Evolutionary conservation across 73 alveolate species (phyloP).

Genomic region (Uronychia binucleata): DNA sequence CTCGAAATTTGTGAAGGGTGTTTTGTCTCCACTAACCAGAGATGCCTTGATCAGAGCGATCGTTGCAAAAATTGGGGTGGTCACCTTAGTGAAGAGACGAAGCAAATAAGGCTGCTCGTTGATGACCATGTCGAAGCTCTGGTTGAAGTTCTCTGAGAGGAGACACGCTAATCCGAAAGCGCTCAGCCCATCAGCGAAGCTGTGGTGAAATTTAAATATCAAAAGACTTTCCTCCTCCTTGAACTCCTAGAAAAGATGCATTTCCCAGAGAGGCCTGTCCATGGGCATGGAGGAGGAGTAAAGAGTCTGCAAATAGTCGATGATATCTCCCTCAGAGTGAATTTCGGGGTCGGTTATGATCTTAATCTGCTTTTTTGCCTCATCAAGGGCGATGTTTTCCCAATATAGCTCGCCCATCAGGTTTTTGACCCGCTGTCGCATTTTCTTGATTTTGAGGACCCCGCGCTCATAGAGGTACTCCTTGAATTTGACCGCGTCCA

Average conservation of each 20-base stretch:
- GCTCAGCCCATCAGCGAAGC: not conserved
- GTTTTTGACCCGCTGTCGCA: not conserved
- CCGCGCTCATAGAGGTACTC: not conserved
- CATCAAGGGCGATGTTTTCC: not conserved
- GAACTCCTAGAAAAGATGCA: not conserved
- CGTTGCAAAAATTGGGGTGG: not conserved
- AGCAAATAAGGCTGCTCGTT: not conserved
- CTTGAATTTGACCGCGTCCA: not conserved
- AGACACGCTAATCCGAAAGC: not conserved
- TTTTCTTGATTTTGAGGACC: not conserved
- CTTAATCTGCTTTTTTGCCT: not conserved
- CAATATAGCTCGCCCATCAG: not conserved
- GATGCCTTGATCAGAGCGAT: not conserved
- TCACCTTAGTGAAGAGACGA: not conserved
- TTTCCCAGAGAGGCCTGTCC: conserved; percentile 3
- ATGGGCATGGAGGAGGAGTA: not conserved
- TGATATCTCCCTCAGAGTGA: not conserved
- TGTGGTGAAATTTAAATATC: not conserved
- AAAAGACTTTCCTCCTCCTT: not conserved
- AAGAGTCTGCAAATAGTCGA: not conserved
- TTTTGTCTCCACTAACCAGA: not conserved
- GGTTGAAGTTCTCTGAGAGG: not conserved
- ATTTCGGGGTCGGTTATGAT: not conserved
- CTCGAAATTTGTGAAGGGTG: not conserved
- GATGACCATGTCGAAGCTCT: not conserved